Evolutionary conservation across 2,329 filamentous ascomycete genomes (phyloP).

Genomic region (Leptoxyphium fumago): DNA sequence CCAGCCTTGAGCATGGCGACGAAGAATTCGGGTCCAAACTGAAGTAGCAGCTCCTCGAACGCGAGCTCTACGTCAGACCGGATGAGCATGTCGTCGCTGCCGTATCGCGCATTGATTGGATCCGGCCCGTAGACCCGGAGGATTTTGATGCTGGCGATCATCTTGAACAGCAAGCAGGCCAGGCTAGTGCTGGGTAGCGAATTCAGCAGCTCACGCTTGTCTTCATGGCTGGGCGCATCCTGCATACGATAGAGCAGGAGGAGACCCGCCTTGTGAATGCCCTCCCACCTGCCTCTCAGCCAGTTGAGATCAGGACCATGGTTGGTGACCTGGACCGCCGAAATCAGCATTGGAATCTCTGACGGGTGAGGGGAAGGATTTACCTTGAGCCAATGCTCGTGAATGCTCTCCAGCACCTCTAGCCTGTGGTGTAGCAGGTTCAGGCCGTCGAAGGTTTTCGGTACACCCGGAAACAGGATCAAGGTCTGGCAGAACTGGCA

Average conservation of each 20-base stretch:
- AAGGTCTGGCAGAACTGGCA: slow-evolving; percentile 5
- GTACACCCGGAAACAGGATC: slow-evolving; percentile 14
- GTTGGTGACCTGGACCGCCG: slow-evolving; percentile 7
- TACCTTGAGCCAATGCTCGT: slow-evolving; percentile 12
- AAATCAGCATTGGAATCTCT: not conserved
- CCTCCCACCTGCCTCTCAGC: slow-evolving; percentile 18
- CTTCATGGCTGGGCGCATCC: slow-evolving; percentile 8
- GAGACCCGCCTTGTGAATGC: slow-evolving; percentile 17
- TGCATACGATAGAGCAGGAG: slow-evolving; percentile 18
- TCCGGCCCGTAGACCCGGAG: slow-evolving; percentile 17
- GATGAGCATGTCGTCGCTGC: slow-evolving; percentile 6
- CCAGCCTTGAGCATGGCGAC: slow-evolving; percentile 11
- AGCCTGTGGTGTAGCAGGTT: slow-evolving; percentile 9
- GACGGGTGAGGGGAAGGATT: not conserved
- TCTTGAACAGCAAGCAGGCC: slow-evolving; percentile 19
- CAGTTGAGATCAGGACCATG: slow-evolving; percentile 15
- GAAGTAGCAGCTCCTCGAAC: slow-evolving; percentile 19
- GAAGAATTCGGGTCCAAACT: slow-evolving; percentile 17
- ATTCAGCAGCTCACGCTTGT: slow-evolving; percentile 11
- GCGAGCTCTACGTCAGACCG: slow-evolving; percentile 20
- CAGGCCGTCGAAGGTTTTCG: slow-evolving; percentile 9
- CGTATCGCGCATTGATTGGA: slow-evolving; percentile 10
- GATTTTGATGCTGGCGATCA: slow-evolving; percentile 16
- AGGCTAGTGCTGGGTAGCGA: slow-evolving; percentile 16
- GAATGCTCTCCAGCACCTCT: slow-evolving; percentile 10